Percentiles rank a stretch among this genome's conserved stretches.
Conservation (phyloP, 2,329 filamentous ascomycete genomes). For the Pezizomycotina sp. region DNA sequence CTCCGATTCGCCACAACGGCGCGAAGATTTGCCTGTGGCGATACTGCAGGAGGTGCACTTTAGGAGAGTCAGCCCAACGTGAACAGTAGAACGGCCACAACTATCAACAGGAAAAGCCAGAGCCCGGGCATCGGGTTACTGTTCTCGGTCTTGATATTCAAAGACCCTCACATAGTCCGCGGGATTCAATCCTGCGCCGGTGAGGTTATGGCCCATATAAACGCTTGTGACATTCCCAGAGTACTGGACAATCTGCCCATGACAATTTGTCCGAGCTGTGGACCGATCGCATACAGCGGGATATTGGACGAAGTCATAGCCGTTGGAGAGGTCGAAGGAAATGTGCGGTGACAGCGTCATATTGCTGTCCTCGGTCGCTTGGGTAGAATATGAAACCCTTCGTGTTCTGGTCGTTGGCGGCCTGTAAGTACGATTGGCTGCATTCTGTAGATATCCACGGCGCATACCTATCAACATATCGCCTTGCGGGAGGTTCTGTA, state of each 20-base stretch:
- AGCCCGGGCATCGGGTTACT: slow-evolving; percentile 46
- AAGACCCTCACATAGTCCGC: slow-evolving; percentile 26
- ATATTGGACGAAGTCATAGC: no score
- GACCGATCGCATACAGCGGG: slow-evolving; percentile 69
- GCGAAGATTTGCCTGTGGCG: slow-evolving; percentile 51
- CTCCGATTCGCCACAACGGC: slow-evolving; percentile 55
- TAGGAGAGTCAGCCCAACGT: slow-evolving; percentile 52
- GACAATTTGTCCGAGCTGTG: slow-evolving; percentile 47
- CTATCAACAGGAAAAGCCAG: slow-evolving; percentile 62
- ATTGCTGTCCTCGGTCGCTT: slow-evolving; percentile 32
- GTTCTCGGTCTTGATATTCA: slow-evolving; percentile 33
- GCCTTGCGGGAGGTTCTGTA: slow-evolving; percentile 47
- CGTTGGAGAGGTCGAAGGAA: no score
- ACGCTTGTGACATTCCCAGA: slow-evolving; percentile 54
- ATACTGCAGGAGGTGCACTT: slow-evolving; percentile 63
- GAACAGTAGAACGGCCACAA: slow-evolving; percentile 52
- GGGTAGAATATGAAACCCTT: slow-evolving; percentile 53
- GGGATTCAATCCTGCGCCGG: slow-evolving; percentile 36
- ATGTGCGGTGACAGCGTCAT: no score
- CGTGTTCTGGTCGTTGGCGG: slow-evolving; percentile 42
- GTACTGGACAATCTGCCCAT: slow-evolving; percentile 58
- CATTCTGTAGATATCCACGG: slow-evolving; percentile 70
- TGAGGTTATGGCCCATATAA: slow-evolving; percentile 42
- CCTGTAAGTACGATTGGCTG: slow-evolving; percentile 52
- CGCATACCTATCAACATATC: slow-evolving; percentile 65